These are phyloP conservation scores for Mallotus nudiflorus DNA, from an alignment of 345 rosid genomes.

Conservation along the genomic window DNA sequence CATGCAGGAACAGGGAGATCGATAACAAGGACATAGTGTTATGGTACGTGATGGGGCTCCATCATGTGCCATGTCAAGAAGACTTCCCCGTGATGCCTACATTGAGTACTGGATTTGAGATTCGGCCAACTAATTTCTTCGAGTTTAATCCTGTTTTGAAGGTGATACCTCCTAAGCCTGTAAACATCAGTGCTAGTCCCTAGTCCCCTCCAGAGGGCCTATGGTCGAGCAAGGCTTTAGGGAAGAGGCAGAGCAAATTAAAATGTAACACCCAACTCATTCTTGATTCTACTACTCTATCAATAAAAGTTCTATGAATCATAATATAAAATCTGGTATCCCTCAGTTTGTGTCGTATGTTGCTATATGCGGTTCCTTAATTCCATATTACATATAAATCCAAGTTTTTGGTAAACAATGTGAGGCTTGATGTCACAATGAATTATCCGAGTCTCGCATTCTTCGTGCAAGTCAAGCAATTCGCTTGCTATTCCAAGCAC, in stretches of 20 bases:
- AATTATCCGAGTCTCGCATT: slow-evolving; percentile 30
- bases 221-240: too few species aligned
- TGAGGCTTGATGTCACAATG: slow-evolving; percentile 43
- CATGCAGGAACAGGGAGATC: slow-evolving; percentile 42
- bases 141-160: slow-evolving; percentile 55
- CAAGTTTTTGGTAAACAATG: too few species aligned
- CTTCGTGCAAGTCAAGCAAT: slow-evolving; percentile 32
- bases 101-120: slow-evolving; percentile 45
- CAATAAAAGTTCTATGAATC: too few species aligned
- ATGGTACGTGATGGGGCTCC: slow-evolving; percentile 54
- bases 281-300: too few species aligned
- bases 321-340: too few species aligned
- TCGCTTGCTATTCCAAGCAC: slow-evolving; percentile 30
- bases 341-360: too few species aligned
- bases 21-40: slow-evolving; percentile 55
- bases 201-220: too few species aligned
- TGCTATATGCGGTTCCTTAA: too few species aligned
- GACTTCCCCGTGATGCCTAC: slow-evolving; percentile 63
- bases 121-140: slow-evolving; percentile 54
- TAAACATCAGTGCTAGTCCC: slow-evolving; percentile 15
- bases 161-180: slow-evolving; percentile 24
- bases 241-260: too few species aligned
- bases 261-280: too few species aligned
- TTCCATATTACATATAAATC: too few species aligned
- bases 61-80: slow-evolving; percentile 58